A percentile compares a stretch with the other conserved stretches of the same genome.
phyloP scores from a whole-genome alignment of 257 asterid species.

The Euphrasia confusa region DNA sequence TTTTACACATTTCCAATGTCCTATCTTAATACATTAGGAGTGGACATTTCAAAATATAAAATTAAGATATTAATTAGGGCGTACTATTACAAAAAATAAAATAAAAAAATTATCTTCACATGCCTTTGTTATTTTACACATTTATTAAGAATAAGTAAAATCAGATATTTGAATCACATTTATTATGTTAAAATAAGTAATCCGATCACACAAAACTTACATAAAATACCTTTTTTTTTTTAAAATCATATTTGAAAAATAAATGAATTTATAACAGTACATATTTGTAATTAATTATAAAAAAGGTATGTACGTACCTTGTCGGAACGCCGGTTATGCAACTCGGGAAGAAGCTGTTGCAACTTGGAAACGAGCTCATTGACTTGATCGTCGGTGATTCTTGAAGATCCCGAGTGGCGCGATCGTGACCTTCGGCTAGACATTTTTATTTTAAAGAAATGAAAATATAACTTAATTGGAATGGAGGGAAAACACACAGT shows the following conservation, averaged over 20 bases:
- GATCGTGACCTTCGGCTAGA: conserved; percentile 58
- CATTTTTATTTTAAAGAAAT: conserved; percentile 27
- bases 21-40: conserved; percentile 36
- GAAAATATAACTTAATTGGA: neutral
- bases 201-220: too few relatives aligned
- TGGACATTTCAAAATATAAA: conserved; percentile 7
- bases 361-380: conserved; percentile 55
- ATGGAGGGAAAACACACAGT: neutral
- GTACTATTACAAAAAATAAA: neutral
- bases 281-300: too few relatives aligned
- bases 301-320: conserved; percentile 31
- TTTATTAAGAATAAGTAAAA: neutral
- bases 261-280: too few relatives aligned
- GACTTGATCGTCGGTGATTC: conserved; percentile 50
- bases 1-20: conserved; percentile 35
- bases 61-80: neutral
- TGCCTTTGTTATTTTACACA: neutral
- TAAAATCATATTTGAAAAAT: too few relatives aligned
- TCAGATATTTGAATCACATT: too few relatives aligned
- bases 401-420: conserved; percentile 46
- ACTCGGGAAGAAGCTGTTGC: conserved; percentile 58
- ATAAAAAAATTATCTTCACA: neutral
- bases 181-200: too few relatives aligned
- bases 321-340: conserved; percentile 43
- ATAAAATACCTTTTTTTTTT: too few relatives aligned